Evolutionary conservation across 2,329 filamentous ascomycete genomes (phyloP).

Genomic region (Diaporthe humulicola): DNA sequence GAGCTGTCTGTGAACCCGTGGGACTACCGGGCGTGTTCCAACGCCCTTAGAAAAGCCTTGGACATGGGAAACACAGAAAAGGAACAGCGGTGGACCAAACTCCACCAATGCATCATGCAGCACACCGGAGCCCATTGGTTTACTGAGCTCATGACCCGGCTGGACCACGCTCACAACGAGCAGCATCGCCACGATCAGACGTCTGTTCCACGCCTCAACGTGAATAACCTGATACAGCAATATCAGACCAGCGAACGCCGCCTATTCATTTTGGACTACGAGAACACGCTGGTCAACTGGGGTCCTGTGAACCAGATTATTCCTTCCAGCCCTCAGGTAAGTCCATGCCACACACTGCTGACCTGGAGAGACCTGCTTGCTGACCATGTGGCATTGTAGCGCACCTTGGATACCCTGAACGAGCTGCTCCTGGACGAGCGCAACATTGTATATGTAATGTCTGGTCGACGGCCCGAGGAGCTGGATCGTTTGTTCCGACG

Average conservation of each 20-base stretch:
- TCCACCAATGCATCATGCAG: constrained; percentile 80
- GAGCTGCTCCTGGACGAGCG: constrained; percentile 83
- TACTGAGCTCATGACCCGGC: constrained; percentile 76
- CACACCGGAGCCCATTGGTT: constrained; percentile 92
- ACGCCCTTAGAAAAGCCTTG: constrained; percentile 86
- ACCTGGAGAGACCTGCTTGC: background rate
- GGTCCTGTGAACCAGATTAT: constrained; percentile 88
- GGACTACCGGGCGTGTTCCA: constrained; percentile 90
- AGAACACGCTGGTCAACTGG: constrained; percentile 91
- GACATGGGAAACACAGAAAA: constrained; percentile 85
- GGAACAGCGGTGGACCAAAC: constrained; percentile 77
- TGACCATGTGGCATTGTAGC: constrained; percentile 56
- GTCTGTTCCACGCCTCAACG: constrained; percentile 86
- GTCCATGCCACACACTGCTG: constrained; percentile 30
- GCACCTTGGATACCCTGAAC: constrained; percentile 85
- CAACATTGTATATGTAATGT: constrained; percentile 96
- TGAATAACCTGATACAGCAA: constrained; percentile 71
- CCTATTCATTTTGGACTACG: constrained; percentile 92
- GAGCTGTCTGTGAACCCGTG: constrained; percentile 93
- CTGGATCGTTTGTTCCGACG: constrained; percentile 88
- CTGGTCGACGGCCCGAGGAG: constrained; percentile 86
- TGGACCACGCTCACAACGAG: constrained; percentile 84
- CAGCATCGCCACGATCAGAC: constrained; percentile 88
- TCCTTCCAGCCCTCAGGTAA: constrained; percentile 80
- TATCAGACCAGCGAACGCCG: constrained; percentile 78